Base-by-base conservation (phyloP, 192 early-diverging fungal species). In the Dissophora ornata region DNA sequence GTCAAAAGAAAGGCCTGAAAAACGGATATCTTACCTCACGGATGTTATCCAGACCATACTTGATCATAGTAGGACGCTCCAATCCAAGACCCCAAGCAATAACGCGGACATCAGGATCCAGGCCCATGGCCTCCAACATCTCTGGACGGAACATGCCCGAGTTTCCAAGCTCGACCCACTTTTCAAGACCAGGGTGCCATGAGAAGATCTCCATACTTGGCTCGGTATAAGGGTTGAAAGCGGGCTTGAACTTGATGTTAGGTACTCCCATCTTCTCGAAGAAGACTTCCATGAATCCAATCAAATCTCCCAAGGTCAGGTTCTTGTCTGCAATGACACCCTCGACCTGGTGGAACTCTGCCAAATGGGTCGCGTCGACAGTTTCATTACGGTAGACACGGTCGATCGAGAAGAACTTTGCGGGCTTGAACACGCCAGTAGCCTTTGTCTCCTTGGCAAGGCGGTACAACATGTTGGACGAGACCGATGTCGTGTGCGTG, bases 181-280 rank as follows among this genome's bases (percentile, higher is more conserved):
- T 89, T 49, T 89, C 85, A 62, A 97, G 84, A 54, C 86, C 81
- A 42, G 90, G 88, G 78, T 98, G 97, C 87, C 92, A 99, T 44
- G 96, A 92, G 83, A 99, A 99, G 69, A 99, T 98, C 79, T 99
- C 98, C 95, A 99, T 94, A 67, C 90, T 93, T 34, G 98, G 98
- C 81, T 99, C 98, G 42, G 98, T 99, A 88, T 99, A 99, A 50
- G 98, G 98, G 82, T 99, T 99, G 85, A 96, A 99, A 4, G 98
- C 95, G 52, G 98, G 98, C 90, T 99, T 99, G 91, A 98, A 99
- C 59, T 95, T 91, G 53, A 99, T 89, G 69, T 93, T 94, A 36
- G 86, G 82, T 62, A 93, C 86, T 79, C 96, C 98, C 88, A 99
- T 94, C 88, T 98, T 99, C 67, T 92, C 84, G 85, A 96, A 99